Base-by-base conservation (phyloP, 116 monocot species). In the Iris pallida region DNA sequence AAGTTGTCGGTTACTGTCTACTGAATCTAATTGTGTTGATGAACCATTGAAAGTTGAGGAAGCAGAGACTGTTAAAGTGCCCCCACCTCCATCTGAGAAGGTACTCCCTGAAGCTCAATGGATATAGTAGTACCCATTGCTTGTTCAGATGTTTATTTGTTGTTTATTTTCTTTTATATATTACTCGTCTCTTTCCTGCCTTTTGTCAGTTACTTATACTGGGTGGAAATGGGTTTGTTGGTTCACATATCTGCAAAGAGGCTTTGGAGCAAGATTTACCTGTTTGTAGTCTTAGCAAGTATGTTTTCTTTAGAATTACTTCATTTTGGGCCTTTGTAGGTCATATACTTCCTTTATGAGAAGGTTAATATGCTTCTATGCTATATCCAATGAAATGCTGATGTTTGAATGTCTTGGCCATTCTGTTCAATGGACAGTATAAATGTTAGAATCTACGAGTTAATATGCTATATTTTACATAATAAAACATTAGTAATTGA, bases 161-260 rank as follows among this genome's bases (percentile, higher is more conserved):
- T 20, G 68, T 54, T 0, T 15, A 9, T 66, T 10, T 0, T 53
- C 45, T 7, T 41, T 57, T 49, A 6, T 67, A 13, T 64, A 54
- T 45, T 51, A 56, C 20, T n/a, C 20, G 44, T 59, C 16, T 58
- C 16, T 55, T 55, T 63, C 69, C 12, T 15, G 51, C 68, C 64
- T 9, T 55, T 79, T n/a, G n/a, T 10, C 72, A 92, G 97, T 69
- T 92, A 12, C 93, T 98, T 61, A 86, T 98, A 10, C 71, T 98
- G 66, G 98, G 98, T 73, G 98, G 98, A 49, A 98, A 89, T 80
- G 98, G 98, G 59, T 98, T 88, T 77, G 98, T 98, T 72, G 98
- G 98, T 47, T 92, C 98, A 41, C 93, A 98, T 66, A 70, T 98
- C 70, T 98, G 98, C 70, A 87, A 81, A 65, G 98, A 92, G 78